A percentile compares a stretch with the other conserved stretches of the same genome.
Evolutionary conservation across 1,284 basidiomycete genomes (phyloP).

Genomic region (Puccinia triticina): DNA sequence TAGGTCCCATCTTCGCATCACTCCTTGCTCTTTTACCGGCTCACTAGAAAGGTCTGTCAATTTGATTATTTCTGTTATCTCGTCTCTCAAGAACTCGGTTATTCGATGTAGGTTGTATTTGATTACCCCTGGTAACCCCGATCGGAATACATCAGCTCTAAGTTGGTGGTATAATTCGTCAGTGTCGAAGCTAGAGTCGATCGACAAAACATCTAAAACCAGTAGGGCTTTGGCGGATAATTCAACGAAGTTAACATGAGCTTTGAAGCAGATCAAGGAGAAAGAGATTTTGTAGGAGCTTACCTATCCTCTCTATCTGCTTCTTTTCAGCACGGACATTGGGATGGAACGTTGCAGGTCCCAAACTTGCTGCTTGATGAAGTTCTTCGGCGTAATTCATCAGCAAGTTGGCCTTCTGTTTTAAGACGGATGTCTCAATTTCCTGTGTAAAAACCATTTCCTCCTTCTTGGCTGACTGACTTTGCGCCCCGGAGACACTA

Average conservation of each 20-base stretch:
- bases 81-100: no score
- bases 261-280: not conserved
- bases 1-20: no score
- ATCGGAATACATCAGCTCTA: not conserved
- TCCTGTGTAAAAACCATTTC: not conserved
- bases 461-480: not conserved
- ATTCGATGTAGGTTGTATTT: no score
- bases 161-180: not conserved
- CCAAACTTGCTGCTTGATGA: not conserved
- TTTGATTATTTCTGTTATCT: no score
- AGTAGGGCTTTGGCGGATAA: not conserved
- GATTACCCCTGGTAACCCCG: not conserved
- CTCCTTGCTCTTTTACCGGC: no score
- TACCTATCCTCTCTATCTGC: not conserved
- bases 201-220: not conserved
- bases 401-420: no score
- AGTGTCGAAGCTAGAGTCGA: not conserved
- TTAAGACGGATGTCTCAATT: no score
- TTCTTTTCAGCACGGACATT: not conserved
- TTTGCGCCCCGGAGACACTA: not conserved
- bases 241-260: not conserved
- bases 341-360: not conserved
- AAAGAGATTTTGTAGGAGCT: not conserved
- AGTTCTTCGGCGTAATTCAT: constrained; percentile 1
- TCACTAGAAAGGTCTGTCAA: no score